Percentiles rank a stretch among this genome's conserved stretches.
These are phyloP conservation scores for Globisporangium emineosum DNA, from an alignment of 352 stramenopile genomes.

Conservation along the genomic window DNA sequence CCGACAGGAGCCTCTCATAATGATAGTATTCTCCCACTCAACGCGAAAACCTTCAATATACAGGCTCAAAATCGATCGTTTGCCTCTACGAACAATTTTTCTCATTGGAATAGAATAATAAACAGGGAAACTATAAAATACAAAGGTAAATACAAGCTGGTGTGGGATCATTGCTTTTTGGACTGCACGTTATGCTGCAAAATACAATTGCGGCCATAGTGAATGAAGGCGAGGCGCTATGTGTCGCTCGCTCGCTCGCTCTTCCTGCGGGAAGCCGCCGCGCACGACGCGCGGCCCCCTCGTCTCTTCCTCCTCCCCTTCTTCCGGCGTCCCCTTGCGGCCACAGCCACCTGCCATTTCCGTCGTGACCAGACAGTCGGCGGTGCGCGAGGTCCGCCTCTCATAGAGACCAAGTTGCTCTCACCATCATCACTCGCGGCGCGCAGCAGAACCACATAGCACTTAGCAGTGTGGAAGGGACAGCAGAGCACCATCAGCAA, in stretches of 20 bases:
- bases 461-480: background rate
- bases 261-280: background rate
- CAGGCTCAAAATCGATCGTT: background rate
- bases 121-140: background rate
- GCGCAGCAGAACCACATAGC: background rate
- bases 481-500: background rate
- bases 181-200: background rate
- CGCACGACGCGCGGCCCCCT: too few relatives aligned
- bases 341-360: background rate
- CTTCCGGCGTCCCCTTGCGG: background rate
- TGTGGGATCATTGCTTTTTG: background rate
- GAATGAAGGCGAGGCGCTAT: background rate
- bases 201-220: background rate
- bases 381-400: slow-evolving; percentile 2
- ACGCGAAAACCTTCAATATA: background rate
- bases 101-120: background rate
- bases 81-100: background rate
- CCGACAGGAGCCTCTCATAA: background rate
- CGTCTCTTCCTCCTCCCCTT: background rate
- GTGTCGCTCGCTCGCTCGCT: background rate
- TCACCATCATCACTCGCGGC: background rate
- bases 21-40: background rate
- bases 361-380: too few relatives aligned
- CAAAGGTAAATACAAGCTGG: background rate
- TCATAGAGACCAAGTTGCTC: too few relatives aligned